Evolutionary conservation across 352 stramenopile genomes (phyloP).

Genomic region (Phytopythium litorale): DNA sequence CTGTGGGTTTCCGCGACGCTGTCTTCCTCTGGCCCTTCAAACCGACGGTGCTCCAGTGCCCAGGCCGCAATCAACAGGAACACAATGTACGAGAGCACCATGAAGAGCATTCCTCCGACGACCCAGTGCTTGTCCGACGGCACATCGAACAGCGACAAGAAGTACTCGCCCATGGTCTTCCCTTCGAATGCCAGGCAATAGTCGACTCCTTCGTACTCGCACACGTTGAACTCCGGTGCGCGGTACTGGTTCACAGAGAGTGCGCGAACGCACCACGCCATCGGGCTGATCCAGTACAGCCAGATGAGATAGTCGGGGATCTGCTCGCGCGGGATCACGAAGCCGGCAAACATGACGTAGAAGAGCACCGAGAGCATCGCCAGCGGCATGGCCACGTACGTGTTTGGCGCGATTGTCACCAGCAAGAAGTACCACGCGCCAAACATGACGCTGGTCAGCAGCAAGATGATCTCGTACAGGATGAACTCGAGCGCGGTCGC

Average conservation of each 20-base stretch:
- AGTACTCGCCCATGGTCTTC: slow-evolving; percentile 35
- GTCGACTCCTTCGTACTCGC: slow-evolving; percentile 25
- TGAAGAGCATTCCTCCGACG: slow-evolving; percentile 29
- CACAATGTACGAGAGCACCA: slow-evolving; percentile 27
- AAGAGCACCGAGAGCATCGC: slow-evolving; percentile 42
- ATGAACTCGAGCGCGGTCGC: slow-evolving; percentile 27
- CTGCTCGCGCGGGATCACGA: slow-evolving; percentile 39
- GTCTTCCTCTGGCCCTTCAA: slow-evolving; percentile 18
- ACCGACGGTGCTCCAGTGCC: slow-evolving; percentile 27
- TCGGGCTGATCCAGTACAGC: slow-evolving; percentile 41
- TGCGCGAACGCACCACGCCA: slow-evolving; percentile 29
- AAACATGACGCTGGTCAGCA: slow-evolving; percentile 45
- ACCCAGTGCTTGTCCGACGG: slow-evolving; percentile 28
- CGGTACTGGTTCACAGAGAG: slow-evolving; percentile 37
- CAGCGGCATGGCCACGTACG: slow-evolving; percentile 38
- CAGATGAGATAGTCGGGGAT: slow-evolving; percentile 44
- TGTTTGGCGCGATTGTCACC: slow-evolving; percentile 27
- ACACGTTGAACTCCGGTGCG: slow-evolving; percentile 28
- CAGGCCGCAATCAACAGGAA: slow-evolving; percentile 26
- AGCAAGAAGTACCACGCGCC: slow-evolving; percentile 44
- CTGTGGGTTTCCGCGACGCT: slow-evolving; percentile 5
- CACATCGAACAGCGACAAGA: slow-evolving; percentile 32
- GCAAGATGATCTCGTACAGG: slow-evolving; percentile 33
- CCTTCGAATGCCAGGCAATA: slow-evolving; percentile 20
- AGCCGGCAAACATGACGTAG: slow-evolving; percentile 47